Base-by-base conservation (phyloP, 306 rosid species). In the Ceratonia siliqua region DNA sequence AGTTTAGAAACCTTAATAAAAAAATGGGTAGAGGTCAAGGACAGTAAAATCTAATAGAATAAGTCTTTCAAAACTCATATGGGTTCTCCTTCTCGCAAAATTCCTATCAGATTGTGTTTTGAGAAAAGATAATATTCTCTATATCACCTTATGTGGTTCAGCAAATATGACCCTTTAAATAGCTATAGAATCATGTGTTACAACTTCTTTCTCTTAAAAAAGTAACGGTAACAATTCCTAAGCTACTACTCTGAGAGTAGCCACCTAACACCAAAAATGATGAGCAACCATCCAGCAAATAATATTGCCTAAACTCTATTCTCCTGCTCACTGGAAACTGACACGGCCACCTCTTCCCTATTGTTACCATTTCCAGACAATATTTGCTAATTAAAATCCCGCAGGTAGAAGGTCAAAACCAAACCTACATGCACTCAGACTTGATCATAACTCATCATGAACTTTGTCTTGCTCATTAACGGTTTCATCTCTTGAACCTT, bases 361-460 rank as follows among this genome's bases (percentile, higher is more conserved):
- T 52, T 69, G n/a, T n/a, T n/a, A n/a, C n/a, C n/a, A n/a, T n/a
- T n/a, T n/a, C 76, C 67, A 49, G 48, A 59, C 87, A 75, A 76
- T 20, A 27, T 59, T 73, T 69, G 59, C 32, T 41, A 62, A 39
- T 17, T 62, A n/a, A 69, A 57, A 56, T 24, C 35, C 56, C 70
- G 76, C 62, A 87, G 83, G 84, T 68, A 71, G 74, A 75, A 67
- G 27, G 62, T 57, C n/a, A 70, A 75, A 62, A 62, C 77, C 28
- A 58, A 59, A 65, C 49, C 79, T 33, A 83, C 73, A 61, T 67
- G 70, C 48, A 81, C 58, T 68, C 82, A 55, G 8, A 39, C 61
- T 77, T 22, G 66, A 81, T 87, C 88, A 94, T 75, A 94, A 85
- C 86, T 94, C 99, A 35, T 94, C 97, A 21, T 89, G 94, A 57